A percentile compares a stretch with the other conserved stretches of the same genome.
Conservation (phyloP, 768 basidiomycete genomes). For the Tulasnella sp. region DNA sequence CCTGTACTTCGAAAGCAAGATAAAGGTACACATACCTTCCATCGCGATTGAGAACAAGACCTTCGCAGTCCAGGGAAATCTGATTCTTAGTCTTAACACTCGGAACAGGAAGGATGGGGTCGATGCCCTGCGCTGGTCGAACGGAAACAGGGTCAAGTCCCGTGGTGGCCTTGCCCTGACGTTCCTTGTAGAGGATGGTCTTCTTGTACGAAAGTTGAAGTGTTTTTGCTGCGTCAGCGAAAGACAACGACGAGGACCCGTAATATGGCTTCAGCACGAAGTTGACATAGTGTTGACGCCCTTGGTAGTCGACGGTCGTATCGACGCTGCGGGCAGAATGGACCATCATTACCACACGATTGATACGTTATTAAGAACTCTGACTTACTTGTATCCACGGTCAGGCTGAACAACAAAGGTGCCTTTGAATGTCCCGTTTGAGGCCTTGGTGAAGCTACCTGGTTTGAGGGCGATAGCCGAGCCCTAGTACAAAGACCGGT, state of each 20-base stretch:
- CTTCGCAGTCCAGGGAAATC: slow-evolving; percentile 51
- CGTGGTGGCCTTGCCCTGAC: slow-evolving; percentile 40
- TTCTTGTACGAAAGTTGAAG: slow-evolving; percentile 44
- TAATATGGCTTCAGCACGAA: slow-evolving; percentile 55
- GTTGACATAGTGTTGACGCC: slow-evolving; percentile 52
- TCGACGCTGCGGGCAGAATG: slow-evolving; percentile 24
- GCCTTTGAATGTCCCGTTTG: slow-evolving; percentile 40
- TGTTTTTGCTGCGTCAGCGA: slow-evolving; percentile 44
- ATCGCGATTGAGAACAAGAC: slow-evolving; percentile 48
- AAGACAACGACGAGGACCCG: slow-evolving; percentile 38
- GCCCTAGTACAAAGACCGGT: slow-evolving; percentile 1
- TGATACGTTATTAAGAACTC: neutral
- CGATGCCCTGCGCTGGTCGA: slow-evolving; percentile 36
- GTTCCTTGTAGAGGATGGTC: slow-evolving; percentile 46
- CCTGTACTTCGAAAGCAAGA: no score
- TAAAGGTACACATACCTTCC: slow-evolving; percentile 41
- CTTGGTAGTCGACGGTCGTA: slow-evolving; percentile 51
- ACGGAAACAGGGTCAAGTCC: slow-evolving; percentile 50
- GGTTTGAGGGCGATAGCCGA: slow-evolving; percentile 52
- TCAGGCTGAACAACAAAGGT: slow-evolving; percentile 51
- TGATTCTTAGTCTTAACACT: slow-evolving; percentile 39
- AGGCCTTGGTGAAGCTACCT: slow-evolving; percentile 37
- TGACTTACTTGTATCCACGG: slow-evolving; percentile 30
- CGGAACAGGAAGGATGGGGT: slow-evolving; percentile 42
- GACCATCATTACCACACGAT: neutral